These are phyloP conservation scores for Podila epigama DNA, from an alignment of 192 early-diverging fungal genomes.

Conservation along the genomic window DNA sequence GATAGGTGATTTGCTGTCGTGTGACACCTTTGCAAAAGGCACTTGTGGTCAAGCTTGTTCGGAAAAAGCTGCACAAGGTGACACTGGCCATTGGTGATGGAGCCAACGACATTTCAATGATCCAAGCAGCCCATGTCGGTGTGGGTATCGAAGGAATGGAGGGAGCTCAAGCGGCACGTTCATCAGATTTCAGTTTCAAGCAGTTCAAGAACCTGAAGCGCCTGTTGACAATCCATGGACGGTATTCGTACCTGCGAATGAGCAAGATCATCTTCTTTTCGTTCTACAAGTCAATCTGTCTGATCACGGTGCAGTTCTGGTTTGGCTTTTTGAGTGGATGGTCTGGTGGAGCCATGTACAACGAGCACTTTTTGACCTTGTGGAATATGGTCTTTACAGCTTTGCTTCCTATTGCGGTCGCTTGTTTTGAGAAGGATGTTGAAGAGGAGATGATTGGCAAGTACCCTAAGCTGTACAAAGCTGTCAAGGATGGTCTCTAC, in stretches of 20 bases:
- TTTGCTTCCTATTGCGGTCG: constrained; percentile 89
- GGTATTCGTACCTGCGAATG: constrained; percentile 92
- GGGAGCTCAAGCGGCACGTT: constrained; percentile 91
- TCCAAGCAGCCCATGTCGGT: constrained; percentile 96
- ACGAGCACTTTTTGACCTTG: constrained; percentile 90
- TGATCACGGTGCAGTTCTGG: constrained; percentile 98
- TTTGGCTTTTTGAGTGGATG: constrained; percentile 89
- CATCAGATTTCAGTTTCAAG: constrained; percentile 94
- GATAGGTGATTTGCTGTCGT: constrained; percentile 91
- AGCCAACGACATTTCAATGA: constrained; percentile 98
- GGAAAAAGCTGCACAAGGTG: constrained; percentile 83
- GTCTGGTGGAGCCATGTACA: constrained; percentile 93
- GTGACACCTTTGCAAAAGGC: constrained; percentile 98
- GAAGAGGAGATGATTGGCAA: constrained; percentile 85
- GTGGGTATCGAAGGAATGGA: constrained; percentile 95
- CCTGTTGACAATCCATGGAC: constrained; percentile 91
- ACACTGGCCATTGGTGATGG: constrained; percentile 96
- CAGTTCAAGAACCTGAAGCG: constrained; percentile 95
- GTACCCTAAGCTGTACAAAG: constrained; percentile 93
- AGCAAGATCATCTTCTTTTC: constrained; percentile 95
- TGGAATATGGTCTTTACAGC: constrained; percentile 94
- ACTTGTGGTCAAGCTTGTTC: constrained; percentile 93
- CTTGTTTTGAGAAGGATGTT: constrained; percentile 93
- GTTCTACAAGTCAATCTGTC: constrained; percentile 97
- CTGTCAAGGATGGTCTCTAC: constrained; percentile 55